These are phyloP conservation scores for Lolium perenne DNA, from an alignment of 176 grass and related monocot genomes.

Conservation along the genomic window DNA sequence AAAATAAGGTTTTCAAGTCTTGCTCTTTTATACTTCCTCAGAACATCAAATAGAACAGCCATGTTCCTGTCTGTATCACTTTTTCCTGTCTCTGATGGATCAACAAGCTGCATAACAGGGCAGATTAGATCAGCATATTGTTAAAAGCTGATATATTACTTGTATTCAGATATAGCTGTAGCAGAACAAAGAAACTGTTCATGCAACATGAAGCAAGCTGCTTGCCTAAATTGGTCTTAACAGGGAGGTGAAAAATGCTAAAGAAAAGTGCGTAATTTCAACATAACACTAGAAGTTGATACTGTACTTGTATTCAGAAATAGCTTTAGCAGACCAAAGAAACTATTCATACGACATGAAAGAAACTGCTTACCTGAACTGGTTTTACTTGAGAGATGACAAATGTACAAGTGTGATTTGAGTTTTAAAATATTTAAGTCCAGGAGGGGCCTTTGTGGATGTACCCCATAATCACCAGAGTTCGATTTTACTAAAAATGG, in stretches of 20 bases:
- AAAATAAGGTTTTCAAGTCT: constrained; percentile 79
- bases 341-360: neutral
- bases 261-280: too few species aligned
- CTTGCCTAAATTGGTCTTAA: neutral
- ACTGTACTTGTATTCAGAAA: neutral
- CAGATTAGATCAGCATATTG: neutral
- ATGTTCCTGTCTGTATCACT: constrained; percentile 82
- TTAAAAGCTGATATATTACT: neutral
- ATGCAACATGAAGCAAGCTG: neutral
- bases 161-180: neutral
- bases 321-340: neutral
- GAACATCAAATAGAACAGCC: constrained; percentile 70
- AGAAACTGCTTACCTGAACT: neutral
- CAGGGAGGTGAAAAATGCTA: neutral
- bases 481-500: neutral
- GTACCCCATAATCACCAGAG: neutral
- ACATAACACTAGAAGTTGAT: neutral
- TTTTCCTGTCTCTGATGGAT: constrained; percentile 56
- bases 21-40: constrained; percentile 73
- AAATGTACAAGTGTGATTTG: neutral
- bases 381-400: neutral
- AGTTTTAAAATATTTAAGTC: neutral
- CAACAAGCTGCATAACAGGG: constrained; percentile 62
- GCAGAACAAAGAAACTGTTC: neutral
- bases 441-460: neutral